Percentiles rank a stretch among this genome's conserved stretches.
These are phyloP conservation scores for Porphyrellus sp. DNA, from an alignment of 1,284 basidiomycete species.

Conservation along the genomic window DNA sequence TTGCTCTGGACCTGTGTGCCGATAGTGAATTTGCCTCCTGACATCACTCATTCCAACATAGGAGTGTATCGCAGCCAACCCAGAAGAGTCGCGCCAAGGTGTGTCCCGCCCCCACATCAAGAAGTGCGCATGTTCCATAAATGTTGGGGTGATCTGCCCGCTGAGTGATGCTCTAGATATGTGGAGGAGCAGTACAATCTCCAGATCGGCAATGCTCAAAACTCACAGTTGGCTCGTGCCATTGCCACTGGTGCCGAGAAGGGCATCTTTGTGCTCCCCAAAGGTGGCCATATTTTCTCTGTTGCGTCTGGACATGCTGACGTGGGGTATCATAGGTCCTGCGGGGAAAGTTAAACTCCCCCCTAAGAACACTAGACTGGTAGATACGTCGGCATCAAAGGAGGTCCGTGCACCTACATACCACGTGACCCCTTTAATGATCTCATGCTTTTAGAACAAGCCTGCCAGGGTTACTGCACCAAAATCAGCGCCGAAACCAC, in stretches of 20 bases:
- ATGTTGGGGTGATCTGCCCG: slow-evolving; percentile 9
- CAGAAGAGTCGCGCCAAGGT: slow-evolving; percentile 78
- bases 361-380: slow-evolving; percentile 52
- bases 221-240: slow-evolving; percentile 78
- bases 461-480: slow-evolving; percentile 41
- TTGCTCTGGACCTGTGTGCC: slow-evolving; percentile 4
- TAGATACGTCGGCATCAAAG: slow-evolving; percentile 56
- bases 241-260: slow-evolving; percentile 80
- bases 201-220: slow-evolving; percentile 74
- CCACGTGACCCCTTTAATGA: slow-evolving; percentile 27
- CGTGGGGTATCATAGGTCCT: slow-evolving; percentile 45
- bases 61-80: slow-evolving; percentile 79
- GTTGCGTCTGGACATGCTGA: slow-evolving; percentile 6
- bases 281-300: slow-evolving; percentile 52
- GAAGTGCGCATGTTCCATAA: slow-evolving; percentile 53
- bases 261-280: slow-evolving; percentile 79
- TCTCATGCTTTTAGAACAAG: slow-evolving; percentile 49
- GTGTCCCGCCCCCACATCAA: slow-evolving; percentile 92
- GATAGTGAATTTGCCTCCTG: slow-evolving; percentile 19
- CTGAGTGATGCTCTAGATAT: slow-evolving; percentile 46
- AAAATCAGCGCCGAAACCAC: slow-evolving; percentile 33
- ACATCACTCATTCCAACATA: slow-evolving; percentile 34
- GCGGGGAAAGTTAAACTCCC: slow-evolving; percentile 85
- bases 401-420: slow-evolving; percentile 49
- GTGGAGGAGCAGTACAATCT: slow-evolving; percentile 80